Base-by-base conservation (phyloP, 106 monocot species). In the Chionographis japonica region DNA sequence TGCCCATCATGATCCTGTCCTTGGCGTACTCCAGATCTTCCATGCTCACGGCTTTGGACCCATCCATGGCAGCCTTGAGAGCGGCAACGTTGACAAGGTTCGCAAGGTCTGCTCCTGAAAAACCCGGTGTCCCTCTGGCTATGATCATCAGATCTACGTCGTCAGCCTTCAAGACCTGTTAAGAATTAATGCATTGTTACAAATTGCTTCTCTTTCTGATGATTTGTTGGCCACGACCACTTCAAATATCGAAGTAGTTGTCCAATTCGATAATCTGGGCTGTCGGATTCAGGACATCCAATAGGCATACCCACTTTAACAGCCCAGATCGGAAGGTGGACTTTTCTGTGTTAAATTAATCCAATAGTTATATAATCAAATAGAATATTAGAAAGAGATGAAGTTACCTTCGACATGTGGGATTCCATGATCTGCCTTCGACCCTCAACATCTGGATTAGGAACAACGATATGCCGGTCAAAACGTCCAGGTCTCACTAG, bases 1-100 rank as follows among this genome's bases (percentile, higher is more conserved):
- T 98, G 50, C 98, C 98, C 98, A 98, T 98, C 90, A 88, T 98
- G 69, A 98, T 98, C 49, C 85, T 89, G 81, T 98, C 98, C 63
- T 98, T 98, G 0, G 98, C 98, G 65, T 85, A 93, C 68, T 98
- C 98, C 2, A 98, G 77, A 75, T 98, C 98, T 19, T 39, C 76
- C 93, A 93, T 90, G 57, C 46, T 85, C 60, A 98, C 98, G 40
- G 93, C 87, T 66, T 93, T 93, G n/a, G 93, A 82, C 7, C 93
- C 98, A 77, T 98, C 98, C 98, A 98, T 98, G 2, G 98, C 98
- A 41, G 93, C 98, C 74, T 98, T 98, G 16, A 98, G 79, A 16
- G 98, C 98, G 17, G 90, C 98, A 39, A 98, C 75, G 69, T 98
- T 98, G 8, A 98, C 85, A 42, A 98, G 72, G 67, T 98, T 98